Evolutionary conservation across 1,284 basidiomycete species (phyloP).

Genomic region (Butyriboletus appendiculatus): DNA sequence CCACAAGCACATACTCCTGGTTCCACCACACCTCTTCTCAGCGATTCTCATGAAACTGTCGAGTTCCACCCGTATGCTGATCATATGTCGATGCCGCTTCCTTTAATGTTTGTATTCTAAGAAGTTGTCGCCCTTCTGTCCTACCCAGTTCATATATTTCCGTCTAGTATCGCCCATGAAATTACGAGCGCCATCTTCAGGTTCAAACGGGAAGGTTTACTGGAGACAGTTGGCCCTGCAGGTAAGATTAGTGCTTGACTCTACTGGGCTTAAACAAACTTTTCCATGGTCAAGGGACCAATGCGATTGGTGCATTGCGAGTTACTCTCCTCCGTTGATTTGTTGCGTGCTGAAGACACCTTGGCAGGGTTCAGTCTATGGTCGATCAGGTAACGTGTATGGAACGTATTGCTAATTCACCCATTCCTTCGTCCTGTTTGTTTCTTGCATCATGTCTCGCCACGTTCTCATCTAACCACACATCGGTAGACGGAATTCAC

Average conservation of each 20-base stretch:
- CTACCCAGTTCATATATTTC: not conserved
- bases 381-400: conserved; percentile 82
- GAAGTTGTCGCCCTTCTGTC: not conserved
- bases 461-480: conserved; percentile 1
- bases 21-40: conserved; percentile 59
- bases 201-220: conserved; percentile 75
- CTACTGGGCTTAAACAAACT: not conserved
- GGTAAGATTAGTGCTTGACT: conserved; percentile 41
- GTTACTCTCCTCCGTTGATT: conserved; percentile 17
- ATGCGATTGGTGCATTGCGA: conserved; percentile 70
- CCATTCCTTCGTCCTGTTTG: conserved; percentile 75
- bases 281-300: conserved; percentile 52
- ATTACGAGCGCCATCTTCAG: conserved; percentile 66
- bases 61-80: conserved; percentile 61
- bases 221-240: conserved; percentile 86
- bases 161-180: conserved; percentile 74
- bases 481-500: conserved; percentile 70
- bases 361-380: conserved; percentile 68
- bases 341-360: conserved; percentile 12
- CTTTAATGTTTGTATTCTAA: conserved; percentile 60
- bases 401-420: conserved; percentile 85
- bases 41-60: conserved; percentile 54
- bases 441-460: not conserved
- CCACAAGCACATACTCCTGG: conserved; percentile 24
- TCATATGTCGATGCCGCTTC: conserved; percentile 64